Evolutionary conservation across 345 rosid species (phyloP), one percentile per base, ranked within the genome.

Genomic region (Lumnitzera racemosa): DNA sequence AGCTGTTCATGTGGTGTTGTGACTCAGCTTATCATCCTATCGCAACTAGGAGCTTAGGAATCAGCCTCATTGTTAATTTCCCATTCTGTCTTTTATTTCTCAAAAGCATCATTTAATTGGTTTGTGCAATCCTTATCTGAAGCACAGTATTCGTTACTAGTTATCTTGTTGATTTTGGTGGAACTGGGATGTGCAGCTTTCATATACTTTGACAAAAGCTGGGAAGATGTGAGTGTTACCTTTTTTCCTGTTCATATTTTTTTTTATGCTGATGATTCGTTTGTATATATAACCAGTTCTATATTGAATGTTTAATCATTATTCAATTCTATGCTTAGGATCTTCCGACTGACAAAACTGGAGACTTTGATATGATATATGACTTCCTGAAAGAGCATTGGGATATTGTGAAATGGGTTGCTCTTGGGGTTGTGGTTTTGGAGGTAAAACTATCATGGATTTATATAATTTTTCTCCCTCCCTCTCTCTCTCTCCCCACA

Each of bases 121-220:
- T 61, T 48, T 46, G 53, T 55, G 43, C 59, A 62, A 56, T 64
- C 70, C 43, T 76, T 82, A 83, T 90, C 89, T 90, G 88, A 86
- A 88, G 29, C 63, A 57, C 59, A 95, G 99, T 95, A 84, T 76
- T 78, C 95, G 12, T 67, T 81, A 11, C 57, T 95, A 75, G 81
- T 95, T 57, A 17, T 90, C 75, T 72, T 88, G 78, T 69, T 95
- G 87, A 95, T 95, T 74, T 78, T 88, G 86, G 85, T 76, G 53
- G 96, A 94, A 74, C 62, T 94, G 71, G 99, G 96, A 57, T 81
- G 81, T 59, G 96, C 95, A 47, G 99, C 99, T 24, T 83, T 90
- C 81, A 81, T 88, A 11, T 88, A 77, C 85, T 94, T 94, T 15
- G 96, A 94, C 72, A 78, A 82, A 62, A 86, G 74, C 74, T 90